These are phyloP conservation scores for Cordyceps militaris DNA, from an alignment of 2,329 filamentous ascomycete species.

Conservation along the genomic window DNA sequence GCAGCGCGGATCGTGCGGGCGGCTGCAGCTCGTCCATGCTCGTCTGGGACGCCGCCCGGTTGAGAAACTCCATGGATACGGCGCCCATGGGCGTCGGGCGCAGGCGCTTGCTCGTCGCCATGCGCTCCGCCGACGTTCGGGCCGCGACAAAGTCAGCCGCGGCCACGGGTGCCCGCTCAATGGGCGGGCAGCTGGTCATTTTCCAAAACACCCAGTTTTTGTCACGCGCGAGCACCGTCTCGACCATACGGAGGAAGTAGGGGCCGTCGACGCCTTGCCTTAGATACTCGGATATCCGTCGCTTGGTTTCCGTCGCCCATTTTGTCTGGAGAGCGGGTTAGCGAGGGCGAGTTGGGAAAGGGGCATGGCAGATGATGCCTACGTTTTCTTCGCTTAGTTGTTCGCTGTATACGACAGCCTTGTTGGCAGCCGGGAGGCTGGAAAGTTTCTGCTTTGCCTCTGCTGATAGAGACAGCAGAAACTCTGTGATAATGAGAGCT, in stretches of 20 bases:
- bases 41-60: slow-evolving; percentile 37
- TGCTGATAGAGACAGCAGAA: slow-evolving; percentile 81
- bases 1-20: slow-evolving; percentile 56
- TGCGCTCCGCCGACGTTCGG: slow-evolving; percentile 56
- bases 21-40: slow-evolving; percentile 62
- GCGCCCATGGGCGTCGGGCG: slow-evolving; percentile 63
- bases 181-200: slow-evolving; percentile 82
- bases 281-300: slow-evolving; percentile 73
- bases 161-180: slow-evolving; percentile 67
- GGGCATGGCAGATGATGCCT: slow-evolving; percentile 14
- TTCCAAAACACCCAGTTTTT: slow-evolving; percentile 99
- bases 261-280: slow-evolving; percentile 74
- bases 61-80: slow-evolving; percentile 71
- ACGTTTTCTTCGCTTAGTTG: slow-evolving; percentile 82
- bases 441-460: slow-evolving; percentile 74
- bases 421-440: slow-evolving; percentile 62
- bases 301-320: slow-evolving; percentile 77
- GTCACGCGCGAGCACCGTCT: slow-evolving; percentile 88
- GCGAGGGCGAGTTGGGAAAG: neutral
- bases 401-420: slow-evolving; percentile 74
- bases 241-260: slow-evolving; percentile 94
- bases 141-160: slow-evolving; percentile 63
- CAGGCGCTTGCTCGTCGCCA: slow-evolving; percentile 64
- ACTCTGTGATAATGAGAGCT: slow-evolving; percentile 88
- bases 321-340: slow-evolving; percentile 48